These are phyloP conservation scores for Proliferodiscus dingleyae DNA, from an alignment of 2,329 filamentous ascomycete species.

Conservation along the genomic window DNA sequence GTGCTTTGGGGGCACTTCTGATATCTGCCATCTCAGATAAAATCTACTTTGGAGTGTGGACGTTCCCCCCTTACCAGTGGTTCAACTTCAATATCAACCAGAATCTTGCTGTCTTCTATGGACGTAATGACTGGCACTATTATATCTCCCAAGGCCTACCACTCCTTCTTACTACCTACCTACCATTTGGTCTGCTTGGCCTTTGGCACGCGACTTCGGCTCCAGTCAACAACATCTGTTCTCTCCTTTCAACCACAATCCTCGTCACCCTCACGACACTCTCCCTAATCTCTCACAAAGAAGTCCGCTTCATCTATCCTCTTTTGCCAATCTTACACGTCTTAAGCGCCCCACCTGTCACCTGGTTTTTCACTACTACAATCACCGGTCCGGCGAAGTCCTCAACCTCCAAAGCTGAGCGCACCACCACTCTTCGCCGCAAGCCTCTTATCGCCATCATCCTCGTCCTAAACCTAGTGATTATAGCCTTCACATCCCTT, in stretches of 20 bases:
- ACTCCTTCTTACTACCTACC: slow-evolving; percentile 73
- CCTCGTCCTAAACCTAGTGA: slow-evolving; percentile 60
- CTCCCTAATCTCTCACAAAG: slow-evolving; percentile 86
- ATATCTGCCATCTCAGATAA: slow-evolving; percentile 66
- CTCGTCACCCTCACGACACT: slow-evolving; percentile 57
- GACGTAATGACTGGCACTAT: slow-evolving; percentile 85
- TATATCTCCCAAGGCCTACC: slow-evolving; percentile 88
- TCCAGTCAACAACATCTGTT: slow-evolving; percentile 37
- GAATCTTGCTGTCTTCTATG: slow-evolving; percentile 88
- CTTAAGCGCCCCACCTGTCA: slow-evolving; percentile 64
- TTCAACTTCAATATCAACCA: slow-evolving; percentile 87
- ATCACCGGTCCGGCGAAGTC: slow-evolving; percentile 12
- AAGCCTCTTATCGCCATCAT: slow-evolving; percentile 52
- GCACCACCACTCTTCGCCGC: slow-evolving; percentile 40
- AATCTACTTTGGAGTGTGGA: slow-evolving; percentile 78
- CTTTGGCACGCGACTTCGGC: slow-evolving; percentile 44
- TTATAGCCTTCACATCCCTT: slow-evolving; percentile 69
- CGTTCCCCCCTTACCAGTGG: slow-evolving; percentile 82
- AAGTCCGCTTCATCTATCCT: slow-evolving; percentile 95
- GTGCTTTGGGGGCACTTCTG: slow-evolving; percentile 56
- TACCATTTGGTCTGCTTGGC: slow-evolving; percentile 70
- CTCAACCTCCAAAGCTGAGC: slow-evolving; percentile 27
- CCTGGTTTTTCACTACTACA: slow-evolving; percentile 54
- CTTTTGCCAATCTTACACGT: slow-evolving; percentile 82
- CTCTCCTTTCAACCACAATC: slow-evolving; percentile 43